Percentiles rank a stretch among this genome's conserved stretches.
These are phyloP conservation scores for Wickerhamiella occidentalis DNA, from an alignment of 805 yeast species.

Conservation along the genomic window DNA sequence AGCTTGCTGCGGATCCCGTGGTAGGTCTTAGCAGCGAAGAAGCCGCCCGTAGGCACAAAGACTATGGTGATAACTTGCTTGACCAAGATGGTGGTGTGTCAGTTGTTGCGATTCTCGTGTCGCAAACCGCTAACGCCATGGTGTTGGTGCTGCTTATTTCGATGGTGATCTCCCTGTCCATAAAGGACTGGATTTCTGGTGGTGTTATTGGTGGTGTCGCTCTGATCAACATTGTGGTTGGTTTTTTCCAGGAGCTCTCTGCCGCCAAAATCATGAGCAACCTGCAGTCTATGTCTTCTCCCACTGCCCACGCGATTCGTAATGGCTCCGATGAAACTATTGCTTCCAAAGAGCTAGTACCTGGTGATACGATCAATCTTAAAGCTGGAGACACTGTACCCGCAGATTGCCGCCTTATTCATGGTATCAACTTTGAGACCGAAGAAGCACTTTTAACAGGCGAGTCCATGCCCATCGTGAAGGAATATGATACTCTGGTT, in stretches of 20 bases:
- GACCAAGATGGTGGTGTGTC: constrained; percentile 51
- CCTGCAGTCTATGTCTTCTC: constrained; percentile 51
- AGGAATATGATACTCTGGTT: constrained; percentile 30
- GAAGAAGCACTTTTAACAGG: constrained; percentile 84
- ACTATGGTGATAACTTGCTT: constrained; percentile 47
- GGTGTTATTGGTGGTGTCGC: constrained; percentile 68
- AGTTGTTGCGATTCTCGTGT: constrained; percentile 42
- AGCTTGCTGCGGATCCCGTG: constrained; percentile 33
- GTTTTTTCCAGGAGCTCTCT: constrained; percentile 55
- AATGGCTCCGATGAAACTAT: constrained; percentile 44
- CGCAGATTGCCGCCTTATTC: constrained; percentile 69
- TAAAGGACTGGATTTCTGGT: constrained; percentile 69
- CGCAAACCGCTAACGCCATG: constrained; percentile 70
- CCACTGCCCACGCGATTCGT: constrained; percentile 57
- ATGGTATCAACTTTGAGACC: constrained; percentile 76
- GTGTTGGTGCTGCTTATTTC: constrained; percentile 57
- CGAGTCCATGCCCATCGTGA: constrained; percentile 65
- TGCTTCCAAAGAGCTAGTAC: constrained; percentile 64
- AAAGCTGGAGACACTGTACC: constrained; percentile 80
- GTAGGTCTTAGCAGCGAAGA: constrained; percentile 37
- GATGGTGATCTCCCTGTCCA: constrained; percentile 58
- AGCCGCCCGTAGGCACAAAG: constrained; percentile 25
- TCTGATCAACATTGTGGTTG: constrained; percentile 49
- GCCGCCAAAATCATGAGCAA: constrained; percentile 77
- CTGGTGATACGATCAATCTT: constrained; percentile 64